Conservation (phyloP, 768 basidiomycete species). For the Collybiopsis confluens region DNA sequence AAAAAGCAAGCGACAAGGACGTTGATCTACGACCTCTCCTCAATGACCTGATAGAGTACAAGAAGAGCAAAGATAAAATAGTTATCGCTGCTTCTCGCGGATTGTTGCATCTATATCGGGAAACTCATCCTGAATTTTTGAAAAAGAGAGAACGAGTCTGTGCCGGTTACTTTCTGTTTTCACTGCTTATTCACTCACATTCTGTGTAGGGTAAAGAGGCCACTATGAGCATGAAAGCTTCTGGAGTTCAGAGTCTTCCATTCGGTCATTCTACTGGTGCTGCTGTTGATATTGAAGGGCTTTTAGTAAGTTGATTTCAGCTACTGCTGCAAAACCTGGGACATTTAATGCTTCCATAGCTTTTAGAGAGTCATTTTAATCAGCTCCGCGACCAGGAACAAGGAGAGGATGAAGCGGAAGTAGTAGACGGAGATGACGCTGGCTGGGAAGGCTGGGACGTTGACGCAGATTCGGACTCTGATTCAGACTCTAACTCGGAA, state of each 20-base stretch:
- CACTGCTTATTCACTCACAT: slow-evolving; percentile 9
- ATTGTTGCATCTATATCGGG: slow-evolving; percentile 86
- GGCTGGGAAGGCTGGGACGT: slow-evolving; percentile 91
- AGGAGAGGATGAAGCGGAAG: slow-evolving; percentile 25
- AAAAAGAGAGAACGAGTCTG: slow-evolving; percentile 82
- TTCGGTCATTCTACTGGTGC: slow-evolving; percentile 78
- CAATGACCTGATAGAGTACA: slow-evolving; percentile 89
- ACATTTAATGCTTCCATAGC: slow-evolving; percentile 34
- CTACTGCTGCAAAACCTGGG: neutral
- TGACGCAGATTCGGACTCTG: slow-evolving; percentile 62
- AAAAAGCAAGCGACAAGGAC: slow-evolving; percentile 1
- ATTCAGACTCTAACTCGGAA: slow-evolving; percentile 50
- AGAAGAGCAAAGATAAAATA: slow-evolving; percentile 92
- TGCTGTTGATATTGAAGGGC: slow-evolving; percentile 84
- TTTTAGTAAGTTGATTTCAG: slow-evolving; percentile 54
- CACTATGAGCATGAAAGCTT: slow-evolving; percentile 60
- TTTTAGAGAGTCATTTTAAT: slow-evolving; percentile 83
- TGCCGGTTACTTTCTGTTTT: slow-evolving; percentile 4
- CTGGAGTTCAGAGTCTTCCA: slow-evolving; percentile 62
- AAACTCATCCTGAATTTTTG: slow-evolving; percentile 91
- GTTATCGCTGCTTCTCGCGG: slow-evolving; percentile 88
- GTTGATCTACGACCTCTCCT: slow-evolving; percentile 38
- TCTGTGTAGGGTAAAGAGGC: slow-evolving; percentile 82
- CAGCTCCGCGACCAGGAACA: slow-evolving; percentile 63
- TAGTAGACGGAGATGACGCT: slow-evolving; percentile 47